These are phyloP conservation scores for Cicer pinnatifidum DNA, from an alignment of 306 rosid genomes.

Conservation along the genomic window DNA sequence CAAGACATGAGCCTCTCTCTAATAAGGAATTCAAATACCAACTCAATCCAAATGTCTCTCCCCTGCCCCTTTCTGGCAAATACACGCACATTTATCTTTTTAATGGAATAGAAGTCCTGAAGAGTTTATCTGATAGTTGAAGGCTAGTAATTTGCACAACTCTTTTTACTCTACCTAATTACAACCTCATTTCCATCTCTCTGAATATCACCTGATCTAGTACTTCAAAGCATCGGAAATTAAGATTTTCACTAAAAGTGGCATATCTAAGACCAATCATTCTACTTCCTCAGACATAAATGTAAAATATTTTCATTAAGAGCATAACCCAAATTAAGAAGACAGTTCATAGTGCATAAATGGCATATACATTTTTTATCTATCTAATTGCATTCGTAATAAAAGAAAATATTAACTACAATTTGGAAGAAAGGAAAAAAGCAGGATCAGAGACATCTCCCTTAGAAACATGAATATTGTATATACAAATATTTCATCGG, in stretches of 20 bases:
- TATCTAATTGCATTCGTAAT: background rate
- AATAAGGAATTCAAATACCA: background rate
- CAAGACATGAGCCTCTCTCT: background rate
- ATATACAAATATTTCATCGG: background rate
- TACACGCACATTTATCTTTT: background rate
- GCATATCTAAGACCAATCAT: background rate
- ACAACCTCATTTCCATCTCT: background rate
- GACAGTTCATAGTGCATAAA: background rate
- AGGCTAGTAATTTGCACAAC: background rate
- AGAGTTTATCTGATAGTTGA: slow-evolving; percentile 3
- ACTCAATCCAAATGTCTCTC: background rate
- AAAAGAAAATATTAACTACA: background rate
- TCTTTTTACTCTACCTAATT: background rate
- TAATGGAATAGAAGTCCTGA: background rate
- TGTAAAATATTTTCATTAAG: background rate
- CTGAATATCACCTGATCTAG: background rate
- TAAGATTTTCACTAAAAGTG: background rate
- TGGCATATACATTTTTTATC: background rate
- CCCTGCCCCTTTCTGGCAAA: background rate
- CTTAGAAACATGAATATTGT: no score
- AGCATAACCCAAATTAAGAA: background rate
- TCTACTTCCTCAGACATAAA: background rate
- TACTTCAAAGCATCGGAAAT: background rate
- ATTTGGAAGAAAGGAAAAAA: background rate
- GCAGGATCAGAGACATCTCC: background rate